Conservation (phyloP, 768 basidiomycete genomes). For the Myochromella boudieri region DNA sequence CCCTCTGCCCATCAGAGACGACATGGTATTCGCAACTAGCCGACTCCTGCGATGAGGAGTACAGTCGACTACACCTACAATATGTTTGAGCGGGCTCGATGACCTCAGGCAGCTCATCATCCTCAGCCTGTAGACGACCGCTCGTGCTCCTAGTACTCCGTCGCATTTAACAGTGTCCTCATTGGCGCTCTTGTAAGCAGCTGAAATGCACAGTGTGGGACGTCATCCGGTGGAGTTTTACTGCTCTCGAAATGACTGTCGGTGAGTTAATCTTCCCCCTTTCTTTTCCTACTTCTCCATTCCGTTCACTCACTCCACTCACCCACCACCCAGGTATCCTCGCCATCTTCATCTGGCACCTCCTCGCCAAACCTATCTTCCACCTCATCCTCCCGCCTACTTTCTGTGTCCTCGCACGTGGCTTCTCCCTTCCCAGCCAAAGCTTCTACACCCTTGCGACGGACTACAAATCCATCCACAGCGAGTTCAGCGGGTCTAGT, state of each 20-base stretch:
- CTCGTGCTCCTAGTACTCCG: constrained; percentile 97
- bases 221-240: constrained; percentile 46
- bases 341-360: constrained; percentile 83
- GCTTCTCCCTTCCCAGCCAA: constrained; percentile 74
- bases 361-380: constrained; percentile 76
- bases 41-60: no score
- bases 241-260: constrained; percentile 44
- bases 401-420: constrained; percentile 72
- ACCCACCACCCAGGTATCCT: constrained; percentile 54
- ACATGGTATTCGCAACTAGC: no score
- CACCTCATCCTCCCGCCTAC: constrained; percentile 79
- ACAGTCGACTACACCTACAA: no score
- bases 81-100: no score
- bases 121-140: constrained; percentile 96
- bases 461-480: constrained; percentile 74
- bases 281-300: background rate
- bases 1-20: no score
- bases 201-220: constrained; percentile 56
- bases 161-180: constrained; percentile 86
- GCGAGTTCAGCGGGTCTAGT: constrained; percentile 47
- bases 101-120: no score
- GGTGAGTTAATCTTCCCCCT: constrained; percentile 27
- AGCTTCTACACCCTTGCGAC: constrained; percentile 91
- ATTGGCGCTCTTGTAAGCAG: constrained; percentile 68
- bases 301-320: background rate